Percentiles rank a stretch among this genome's conserved stretches.
phyloP scores from a whole-genome alignment of 139 green algal genomes.

The Chlorella sp. region DNA sequence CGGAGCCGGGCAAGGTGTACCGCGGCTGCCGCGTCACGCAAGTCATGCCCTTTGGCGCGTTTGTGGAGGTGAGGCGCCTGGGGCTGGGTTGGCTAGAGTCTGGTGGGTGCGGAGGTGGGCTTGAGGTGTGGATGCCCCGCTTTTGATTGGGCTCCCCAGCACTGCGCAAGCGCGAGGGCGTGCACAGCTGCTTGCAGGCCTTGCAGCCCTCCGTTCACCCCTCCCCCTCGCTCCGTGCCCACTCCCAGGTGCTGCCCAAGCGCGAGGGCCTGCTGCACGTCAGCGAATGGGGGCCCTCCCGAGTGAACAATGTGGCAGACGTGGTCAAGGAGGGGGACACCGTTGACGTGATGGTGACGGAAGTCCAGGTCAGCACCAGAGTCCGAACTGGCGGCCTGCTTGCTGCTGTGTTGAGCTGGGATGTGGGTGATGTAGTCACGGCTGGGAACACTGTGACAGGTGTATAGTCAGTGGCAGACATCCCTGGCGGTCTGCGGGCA shows the following conservation, averaged over 20 bases:
- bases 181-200: neutral
- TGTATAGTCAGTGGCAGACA: too few relatives aligned
- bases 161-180: too few relatives aligned
- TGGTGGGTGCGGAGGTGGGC: too few relatives aligned
- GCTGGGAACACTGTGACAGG: too few relatives aligned
- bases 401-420: too few relatives aligned
- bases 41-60: slow-evolving; percentile 68
- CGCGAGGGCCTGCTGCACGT: slow-evolving; percentile 81
- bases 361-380: slow-evolving; percentile 41
- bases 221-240: slow-evolving; percentile 19
- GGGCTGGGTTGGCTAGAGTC: too few relatives aligned
- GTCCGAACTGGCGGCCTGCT: too few relatives aligned
- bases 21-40: slow-evolving; percentile 30
- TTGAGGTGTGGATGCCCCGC: too few relatives aligned
- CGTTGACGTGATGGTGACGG: slow-evolving; percentile 88
- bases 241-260: slow-evolving; percentile 40
- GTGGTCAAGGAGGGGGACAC: slow-evolving; percentile 68
- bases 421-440: too few relatives aligned
- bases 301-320: slow-evolving; percentile 52
- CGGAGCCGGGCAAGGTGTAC: slow-evolving; percentile 53
- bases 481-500: too few relatives aligned
- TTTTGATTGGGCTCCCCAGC: too few relatives aligned
- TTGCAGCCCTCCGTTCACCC: neutral
- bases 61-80: too few relatives aligned
- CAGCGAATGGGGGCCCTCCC: slow-evolving; percentile 68